Base-by-base conservation (phyloP, 306 rosid species). In the Cicer arietinum region DNA sequence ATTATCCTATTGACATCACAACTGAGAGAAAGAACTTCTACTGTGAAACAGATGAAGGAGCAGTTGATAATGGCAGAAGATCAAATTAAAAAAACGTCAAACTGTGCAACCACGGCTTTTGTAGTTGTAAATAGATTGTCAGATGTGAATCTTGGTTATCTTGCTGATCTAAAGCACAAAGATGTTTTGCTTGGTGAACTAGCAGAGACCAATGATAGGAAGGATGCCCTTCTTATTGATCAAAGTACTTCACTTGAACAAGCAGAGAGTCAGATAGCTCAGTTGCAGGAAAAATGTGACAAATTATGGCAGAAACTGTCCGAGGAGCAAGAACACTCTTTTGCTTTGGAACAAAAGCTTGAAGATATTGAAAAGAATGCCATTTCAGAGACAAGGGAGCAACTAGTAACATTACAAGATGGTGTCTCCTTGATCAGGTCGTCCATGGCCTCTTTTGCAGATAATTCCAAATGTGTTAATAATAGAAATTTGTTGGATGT, bases 381-480 rank as follows among this genome's bases (percentile, higher is more conserved):
- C 71, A 86, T 94, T 79, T 87, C 84, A 67, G 82, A 51, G 82
- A 76, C 97, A 37, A 88, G 79, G 89, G 94, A 88, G 83, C 91
- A 90, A 67, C 81, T 91, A 41, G 83, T 77, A 4, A 86, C 90
- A 80, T 86, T 94, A 35, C 89, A 87, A 89, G 83, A 87, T 67
- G 97, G 94, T 6, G 97, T 94, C 37, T 78, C 86, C 74, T 83
- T 90, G 20, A 84, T 91, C 60, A 87, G 79, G 83, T 91, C 98
- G 48, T 86, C 87, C 83, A 91, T 90, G 88, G 86, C 82, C 80
- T 79, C 91, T 42, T 77, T 75, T 77, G 73, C 64, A 41, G 88
- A 85, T 78, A 81, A 77, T 71, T 59, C 81, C 47, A 76, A 65
- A 61, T 75, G 84, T 72, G 84, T 77, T 67, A 85, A 84, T 44